Conservation (phyloP, 2,329 filamentous ascomycete genomes). For the Penicillium sp. region DNA sequence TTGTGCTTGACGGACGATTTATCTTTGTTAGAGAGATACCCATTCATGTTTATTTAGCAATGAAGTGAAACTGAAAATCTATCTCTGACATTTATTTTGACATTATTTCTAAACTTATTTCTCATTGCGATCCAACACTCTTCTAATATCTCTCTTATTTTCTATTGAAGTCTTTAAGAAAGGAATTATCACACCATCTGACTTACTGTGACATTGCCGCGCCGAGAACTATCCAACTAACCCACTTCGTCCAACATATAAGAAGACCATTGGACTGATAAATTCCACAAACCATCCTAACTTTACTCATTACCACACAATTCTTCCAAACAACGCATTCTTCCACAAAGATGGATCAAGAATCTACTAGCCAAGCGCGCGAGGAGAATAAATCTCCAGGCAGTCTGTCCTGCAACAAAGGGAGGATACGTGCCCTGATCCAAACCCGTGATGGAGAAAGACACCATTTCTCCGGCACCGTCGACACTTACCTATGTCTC, state of each 20-base stretch:
- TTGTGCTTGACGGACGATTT: background rate
- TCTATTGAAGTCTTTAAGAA: background rate
- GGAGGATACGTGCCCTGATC: background rate
- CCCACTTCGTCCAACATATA: too few relatives aligned
- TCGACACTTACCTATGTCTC: background rate
- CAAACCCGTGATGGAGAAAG: background rate
- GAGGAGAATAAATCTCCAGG: background rate
- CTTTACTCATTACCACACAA: background rate
- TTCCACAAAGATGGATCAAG: background rate
- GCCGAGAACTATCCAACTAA: background rate
- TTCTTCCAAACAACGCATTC: background rate
- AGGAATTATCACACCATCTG: background rate
- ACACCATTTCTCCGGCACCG: background rate
- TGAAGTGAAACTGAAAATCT: background rate
- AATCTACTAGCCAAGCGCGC: background rate
- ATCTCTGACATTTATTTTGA: background rate
- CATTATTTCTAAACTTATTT: background rate
- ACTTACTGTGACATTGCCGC: background rate
- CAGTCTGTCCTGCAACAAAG: background rate
- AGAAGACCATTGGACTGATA: background rate
- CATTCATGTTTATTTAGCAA: background rate
- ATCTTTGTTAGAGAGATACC: slow-evolving; percentile 4
- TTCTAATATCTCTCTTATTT: background rate
- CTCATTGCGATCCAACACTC: background rate
- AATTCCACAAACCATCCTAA: too few relatives aligned